Base-by-base conservation (phyloP, 148 eudicot genomes). In the Camellia lanceoleosa region DNA sequence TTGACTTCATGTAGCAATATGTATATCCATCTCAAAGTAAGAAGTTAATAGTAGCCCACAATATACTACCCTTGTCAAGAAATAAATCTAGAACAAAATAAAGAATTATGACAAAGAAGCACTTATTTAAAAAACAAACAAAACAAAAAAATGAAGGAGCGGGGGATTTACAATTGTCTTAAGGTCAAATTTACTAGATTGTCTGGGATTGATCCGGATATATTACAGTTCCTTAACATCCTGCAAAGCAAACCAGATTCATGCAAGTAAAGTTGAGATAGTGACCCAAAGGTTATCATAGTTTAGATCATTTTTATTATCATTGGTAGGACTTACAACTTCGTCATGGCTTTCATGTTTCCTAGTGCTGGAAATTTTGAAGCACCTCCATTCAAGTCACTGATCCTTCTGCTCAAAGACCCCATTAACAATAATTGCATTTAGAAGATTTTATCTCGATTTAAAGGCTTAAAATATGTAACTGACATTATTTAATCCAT, bases 201-300 rank as follows among this genome's bases (percentile, higher is more conserved):
- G 0, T 0, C 16, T 56, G 92, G 97, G 73, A 92, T 87, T 43
- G 72, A 15, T 16, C 93, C 91, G 74, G 70, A 59, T 47, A 92
- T 82, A 47, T 88, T 91, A 81, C 97, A 92, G 86, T 80, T 86
- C 81, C 97, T 86, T 61, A 92, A 60, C 79, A 86, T 74, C 83
- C 97, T 92, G 89, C 78, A 81, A 74, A 74, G 62, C 51, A 38
- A 51, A 74, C 3, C 60, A 23, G 20, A 56, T 58, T 20, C 23
- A 15, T 0, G 4, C 51, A 41, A 56, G 77, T 41, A 20, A n/a
- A 5, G 13, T 46, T 41, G 1, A 30, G 14, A 0, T 8, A 16
- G 20, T 41, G 63, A 16, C 41, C 0, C 6, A 2, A 30, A 41
- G 30, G 44, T 58, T 5, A 73, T 9, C 44, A 30, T 38, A 13